Conservation (phyloP, 2,329 filamentous ascomycete species). For the Cladobotryum protrusum region DNA sequence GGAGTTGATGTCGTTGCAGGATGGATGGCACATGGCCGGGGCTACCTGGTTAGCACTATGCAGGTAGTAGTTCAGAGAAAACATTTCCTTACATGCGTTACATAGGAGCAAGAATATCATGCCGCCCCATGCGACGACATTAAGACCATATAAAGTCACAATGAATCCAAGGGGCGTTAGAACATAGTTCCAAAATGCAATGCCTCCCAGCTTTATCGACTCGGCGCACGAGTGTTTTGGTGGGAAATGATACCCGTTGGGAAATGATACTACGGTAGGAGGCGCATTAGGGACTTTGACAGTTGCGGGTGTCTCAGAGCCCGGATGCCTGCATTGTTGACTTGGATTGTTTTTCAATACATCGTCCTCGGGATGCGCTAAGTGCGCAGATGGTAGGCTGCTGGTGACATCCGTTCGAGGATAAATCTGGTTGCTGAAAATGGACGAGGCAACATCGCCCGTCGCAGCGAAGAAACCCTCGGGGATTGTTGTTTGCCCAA, state of each 20-base stretch:
- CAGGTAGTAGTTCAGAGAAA: not conserved
- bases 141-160: constrained; percentile 72
- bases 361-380: not conserved
- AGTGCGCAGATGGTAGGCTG: too few species aligned
- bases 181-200: constrained; percentile 66
- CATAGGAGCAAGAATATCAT: constrained; percentile 84
- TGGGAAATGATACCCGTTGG: constrained; percentile 62
- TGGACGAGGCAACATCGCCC: too few species aligned
- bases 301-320: not conserved
- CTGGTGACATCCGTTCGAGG: too few species aligned
- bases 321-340: constrained; percentile 13
- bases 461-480: not conserved
- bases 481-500: not conserved
- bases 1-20: constrained; percentile 67
- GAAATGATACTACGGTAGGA: constrained; percentile 36
- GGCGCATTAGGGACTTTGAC: constrained; percentile 12
- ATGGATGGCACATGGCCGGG: constrained; percentile 64
- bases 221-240: constrained; percentile 55
- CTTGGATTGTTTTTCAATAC: too few species aligned
- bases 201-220: constrained; percentile 50
- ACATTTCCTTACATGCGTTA: constrained; percentile 44
- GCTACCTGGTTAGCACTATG: constrained; percentile 23
- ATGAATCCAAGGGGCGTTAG: constrained; percentile 70
- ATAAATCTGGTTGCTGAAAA: too few species aligned
- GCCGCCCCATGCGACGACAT: constrained; percentile 81